Conservation (phyloP, 805 yeast species). For the Zygosaccharomyces gambellarensis region DNA sequence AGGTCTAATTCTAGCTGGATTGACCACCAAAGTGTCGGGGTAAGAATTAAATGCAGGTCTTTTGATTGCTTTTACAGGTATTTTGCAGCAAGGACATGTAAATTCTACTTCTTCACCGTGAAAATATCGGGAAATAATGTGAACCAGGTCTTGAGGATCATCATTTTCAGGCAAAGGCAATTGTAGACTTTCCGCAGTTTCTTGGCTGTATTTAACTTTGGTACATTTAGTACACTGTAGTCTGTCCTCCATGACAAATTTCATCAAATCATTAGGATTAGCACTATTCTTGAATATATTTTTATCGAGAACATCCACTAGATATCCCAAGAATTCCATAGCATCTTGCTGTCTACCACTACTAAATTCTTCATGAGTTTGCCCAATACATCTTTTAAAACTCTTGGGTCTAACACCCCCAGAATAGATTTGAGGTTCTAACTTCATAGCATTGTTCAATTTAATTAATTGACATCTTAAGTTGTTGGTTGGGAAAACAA, state of each 20-base stretch:
- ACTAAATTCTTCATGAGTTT: conserved; percentile 73
- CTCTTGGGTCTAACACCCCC: conserved; percentile 71
- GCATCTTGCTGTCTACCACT: conserved; percentile 94
- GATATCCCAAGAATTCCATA: conserved; percentile 73
- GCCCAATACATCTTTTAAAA: conserved; percentile 73
- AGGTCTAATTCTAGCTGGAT: conserved; percentile 74
- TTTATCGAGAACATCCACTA: conserved; percentile 58
- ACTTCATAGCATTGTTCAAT: conserved; percentile 65
- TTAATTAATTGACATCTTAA: conserved; percentile 73
- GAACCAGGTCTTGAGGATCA: conserved; percentile 38
- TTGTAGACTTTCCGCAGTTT: conserved; percentile 54
- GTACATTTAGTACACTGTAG: conserved; percentile 51
- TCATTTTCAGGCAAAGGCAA: conserved; percentile 49
- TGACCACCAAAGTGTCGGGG: conserved; percentile 68
- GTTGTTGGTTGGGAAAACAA: conserved; percentile 55
- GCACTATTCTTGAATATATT: conserved; percentile 33
- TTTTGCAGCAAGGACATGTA: conserved; percentile 53
- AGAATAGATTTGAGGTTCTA: conserved; percentile 51
- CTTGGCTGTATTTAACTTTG: conserved; percentile 52
- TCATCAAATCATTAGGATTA: conserved; percentile 53
- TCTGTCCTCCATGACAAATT: conserved; percentile 61
- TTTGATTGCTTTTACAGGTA: conserved; percentile 24
- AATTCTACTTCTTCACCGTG: conserved; percentile 57
- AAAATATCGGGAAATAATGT: conserved; percentile 49
- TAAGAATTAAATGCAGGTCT: conserved; percentile 38